Base-by-base conservation (phyloP, 2,329 filamentous ascomycete species). In the Eutypa lata region DNA sequence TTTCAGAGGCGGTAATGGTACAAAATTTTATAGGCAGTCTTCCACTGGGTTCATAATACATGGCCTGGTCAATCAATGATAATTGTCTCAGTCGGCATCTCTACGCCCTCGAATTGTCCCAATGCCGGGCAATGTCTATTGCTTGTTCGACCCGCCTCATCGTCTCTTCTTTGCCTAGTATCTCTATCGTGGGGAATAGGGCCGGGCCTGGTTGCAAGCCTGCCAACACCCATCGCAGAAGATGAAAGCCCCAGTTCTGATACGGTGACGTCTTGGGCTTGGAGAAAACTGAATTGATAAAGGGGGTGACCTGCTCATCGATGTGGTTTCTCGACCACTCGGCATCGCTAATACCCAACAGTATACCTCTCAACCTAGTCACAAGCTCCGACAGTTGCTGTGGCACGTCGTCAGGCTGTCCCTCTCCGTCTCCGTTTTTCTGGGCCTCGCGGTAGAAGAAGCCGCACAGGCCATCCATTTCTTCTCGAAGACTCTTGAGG, bases 201-300 rank as follows among this genome's bases (percentile, higher is more conserved):
- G 56, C 52, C 33, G 65, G 62, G 3, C 67, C 67, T 3, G 59
- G 51, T 26, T 49, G 33, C 33, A 51, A 52, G 21, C 60, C 67
- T 10, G 42, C 54, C 3, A 69, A 4, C 19, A 65, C 52, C 66
- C 66, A 69, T 24, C 67, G 60, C 40, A 68, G 50, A 35, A 67
- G 53, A 19, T 60, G 57, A 55, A 60, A 66, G 7, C 66, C 66
- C 60, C 62, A 65, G 28, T 31, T 19, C 33, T 58, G 43, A 22
- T 50, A 13, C 28, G 35, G n/a, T 35, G 50, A 47, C 14, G 49
- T 28, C 28, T 38, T 50, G 6, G 52, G 24, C 11, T 47, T 24
- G 2, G 55, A 47, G 46, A 50, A 56, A 26, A 67, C 52, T 7
- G 57, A 57, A 18, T 60, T 55, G 31, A 66, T 46, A 38, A 66